Evolutionary conservation across 345 rosid species (phyloP).

Genomic region (Euclidium syriacum): DNA sequence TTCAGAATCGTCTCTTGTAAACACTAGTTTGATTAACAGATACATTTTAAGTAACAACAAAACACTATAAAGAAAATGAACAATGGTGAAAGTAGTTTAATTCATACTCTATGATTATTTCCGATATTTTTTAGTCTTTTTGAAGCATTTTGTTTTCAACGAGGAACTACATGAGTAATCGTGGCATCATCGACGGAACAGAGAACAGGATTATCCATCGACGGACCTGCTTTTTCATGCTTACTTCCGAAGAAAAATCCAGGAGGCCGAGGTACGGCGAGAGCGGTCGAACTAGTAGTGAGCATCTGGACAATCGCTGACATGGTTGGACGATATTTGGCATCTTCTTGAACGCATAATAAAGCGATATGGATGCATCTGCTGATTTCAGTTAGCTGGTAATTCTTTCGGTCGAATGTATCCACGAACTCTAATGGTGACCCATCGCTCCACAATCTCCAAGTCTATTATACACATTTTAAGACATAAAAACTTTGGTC

Average conservation of each 20-base stretch:
- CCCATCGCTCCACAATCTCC: constrained; percentile 36
- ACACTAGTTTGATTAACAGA: no score
- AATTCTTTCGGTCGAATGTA: neutral
- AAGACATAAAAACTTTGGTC: neutral
- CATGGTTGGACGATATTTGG: constrained; percentile 32
- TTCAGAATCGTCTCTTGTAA: no score
- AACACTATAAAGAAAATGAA: no score
- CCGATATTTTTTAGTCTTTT: no score
- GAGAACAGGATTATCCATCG: neutral
- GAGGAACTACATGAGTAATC: no score
- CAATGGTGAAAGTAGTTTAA: no score
- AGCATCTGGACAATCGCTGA: constrained; percentile 16
- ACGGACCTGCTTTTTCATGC: neutral
- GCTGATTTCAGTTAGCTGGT: constrained; percentile 27
- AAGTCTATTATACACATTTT: neutral
- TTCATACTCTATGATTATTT: no score
- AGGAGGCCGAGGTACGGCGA: constrained; percentile 9
- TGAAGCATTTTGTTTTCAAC: no score
- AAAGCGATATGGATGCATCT: constrained; percentile 46
- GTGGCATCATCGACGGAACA: neutral
- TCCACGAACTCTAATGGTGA: neutral
- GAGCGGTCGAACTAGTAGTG: no score
- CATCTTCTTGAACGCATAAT: constrained; percentile 42
- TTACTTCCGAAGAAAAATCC: neutral
- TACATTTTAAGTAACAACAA: no score